Base-by-base conservation (phyloP, 306 rosid genomes). In the Cucumis hystrix region DNA sequence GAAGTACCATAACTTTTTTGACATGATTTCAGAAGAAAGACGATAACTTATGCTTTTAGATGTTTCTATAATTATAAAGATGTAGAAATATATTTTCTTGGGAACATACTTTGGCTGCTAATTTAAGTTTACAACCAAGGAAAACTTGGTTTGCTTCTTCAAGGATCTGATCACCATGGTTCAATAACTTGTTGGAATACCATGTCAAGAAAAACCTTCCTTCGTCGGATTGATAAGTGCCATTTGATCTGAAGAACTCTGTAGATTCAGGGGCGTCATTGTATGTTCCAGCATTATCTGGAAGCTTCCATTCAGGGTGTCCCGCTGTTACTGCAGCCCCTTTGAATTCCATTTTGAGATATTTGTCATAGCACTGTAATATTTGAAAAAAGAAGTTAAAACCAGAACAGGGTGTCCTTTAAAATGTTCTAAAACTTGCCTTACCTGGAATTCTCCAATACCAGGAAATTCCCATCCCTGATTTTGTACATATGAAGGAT, bases 361-460 rank as follows among this genome's bases (percentile, higher is more conserved):
- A 92, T 84, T 87, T 89, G 77, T 95, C 98, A 79, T 88, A 89
- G 83, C 97, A 95, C 98, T 92, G 87, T 80, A 86, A 64, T 20
- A 65, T 74, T 78, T 72, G 56, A 9, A 81, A 81, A 43, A 74
- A 30, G 18, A 7, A 33, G 65, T 58, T n/a, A 28, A 75, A 75
- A 4, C 16, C 14, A n/a, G 64, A 52, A 56, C 17, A 40, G 8
- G 52, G 37, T 13, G n/a, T 23, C 7, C 65, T 74, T 74, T 7
- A 15, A 74, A 52, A 52, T 55, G 15, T 6, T 40, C 37, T 60
- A 78, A 68, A 71, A 67, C 55, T 73, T 71, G 65, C 78, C 87
- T 78, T 83, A 92, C 98, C 89, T 88, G 97, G 86, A 95, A 95
- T 77, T 92, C 97, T 89, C 98, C 98, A 60, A 95, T 92, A 13